Percentiles rank a stretch among this genome's conserved stretches.
These are phyloP conservation scores for Suillus americanus DNA, from an alignment of 768 basidiomycete species.

Conservation along the genomic window DNA sequence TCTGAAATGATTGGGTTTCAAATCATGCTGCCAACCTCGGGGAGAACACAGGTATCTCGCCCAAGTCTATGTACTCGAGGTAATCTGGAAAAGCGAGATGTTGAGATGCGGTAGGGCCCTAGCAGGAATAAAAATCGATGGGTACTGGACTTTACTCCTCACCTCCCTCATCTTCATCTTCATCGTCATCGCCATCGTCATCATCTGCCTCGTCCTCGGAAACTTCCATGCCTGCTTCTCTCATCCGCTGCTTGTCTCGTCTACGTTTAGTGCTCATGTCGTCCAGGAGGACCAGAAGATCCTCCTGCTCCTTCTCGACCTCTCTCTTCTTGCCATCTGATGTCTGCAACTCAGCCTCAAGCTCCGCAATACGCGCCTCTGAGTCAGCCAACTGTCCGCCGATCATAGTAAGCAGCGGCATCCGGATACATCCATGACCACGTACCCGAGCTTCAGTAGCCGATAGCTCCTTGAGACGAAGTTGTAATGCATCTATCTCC, in stretches of 20 bases:
- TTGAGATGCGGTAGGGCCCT: not conserved
- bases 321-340: constrained; percentile 73
- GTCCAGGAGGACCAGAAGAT: constrained; percentile 89
- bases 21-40: not conserved
- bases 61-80: not conserved
- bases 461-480: constrained; percentile 47
- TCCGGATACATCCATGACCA: not conserved
- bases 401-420: not conserved
- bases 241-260: constrained; percentile 78
- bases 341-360: constrained; percentile 48
- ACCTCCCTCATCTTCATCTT: constrained; percentile 40
- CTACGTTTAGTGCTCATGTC: constrained; percentile 86
- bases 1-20: not conserved
- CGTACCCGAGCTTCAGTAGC: constrained; percentile 39
- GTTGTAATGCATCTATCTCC: constrained; percentile 72
- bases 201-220: constrained; percentile 91
- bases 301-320: constrained; percentile 95
- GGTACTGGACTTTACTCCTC: constrained; percentile 6
- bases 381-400: constrained; percentile 42
- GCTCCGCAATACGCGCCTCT: constrained; percentile 42
- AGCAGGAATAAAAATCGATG: not conserved
- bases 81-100: not conserved
- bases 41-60: not conserved
- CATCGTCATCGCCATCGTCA: constrained; percentile 46
- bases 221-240: constrained; percentile 76